Evolutionary conservation across 2,329 filamentous ascomycete species (phyloP).

Genomic region (Apiospora rasikravindrae): DNA sequence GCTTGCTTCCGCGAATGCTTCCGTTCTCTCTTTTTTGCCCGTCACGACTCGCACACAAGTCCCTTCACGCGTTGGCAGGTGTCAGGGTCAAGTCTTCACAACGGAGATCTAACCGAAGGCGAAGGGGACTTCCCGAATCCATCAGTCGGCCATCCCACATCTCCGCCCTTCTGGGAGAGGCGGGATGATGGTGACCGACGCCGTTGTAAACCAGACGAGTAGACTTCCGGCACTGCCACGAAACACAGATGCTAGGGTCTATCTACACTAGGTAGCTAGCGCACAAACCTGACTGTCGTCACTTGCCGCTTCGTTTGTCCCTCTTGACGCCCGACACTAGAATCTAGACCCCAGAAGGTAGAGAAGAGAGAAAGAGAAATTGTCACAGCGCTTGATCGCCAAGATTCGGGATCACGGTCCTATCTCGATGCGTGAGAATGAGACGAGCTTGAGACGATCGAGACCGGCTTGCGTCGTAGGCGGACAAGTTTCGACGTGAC

Average conservation of each 20-base stretch:
- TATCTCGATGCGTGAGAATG: constrained; percentile 10
- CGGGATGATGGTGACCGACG: not conserved
- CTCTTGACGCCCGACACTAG: not conserved
- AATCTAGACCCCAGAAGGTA: not conserved
- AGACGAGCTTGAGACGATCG: constrained; percentile 14
- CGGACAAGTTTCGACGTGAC: not conserved
- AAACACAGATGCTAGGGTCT: not conserved
- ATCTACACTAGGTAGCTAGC: not conserved
- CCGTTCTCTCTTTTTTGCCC: not conserved
- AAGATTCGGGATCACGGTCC: not conserved
- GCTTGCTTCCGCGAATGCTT: not conserved
- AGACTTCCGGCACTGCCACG: not conserved
- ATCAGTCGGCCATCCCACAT: not conserved
- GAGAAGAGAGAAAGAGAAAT: not conserved
- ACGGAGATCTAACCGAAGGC: not conserved
- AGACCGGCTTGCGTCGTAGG: not conserved
- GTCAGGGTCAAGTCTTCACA: too few relatives aligned
- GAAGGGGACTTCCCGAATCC: too few relatives aligned
- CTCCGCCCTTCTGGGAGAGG: not conserved
- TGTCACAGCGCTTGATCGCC: not conserved
- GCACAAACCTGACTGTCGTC: not conserved
- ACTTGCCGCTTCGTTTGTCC: not conserved
- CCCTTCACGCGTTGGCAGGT: not conserved
- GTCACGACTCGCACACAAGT: not conserved
- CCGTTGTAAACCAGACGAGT: not conserved